Base-by-base conservation (phyloP, 1,139 yeast species). In the Yamadazyma dendronema region DNA sequence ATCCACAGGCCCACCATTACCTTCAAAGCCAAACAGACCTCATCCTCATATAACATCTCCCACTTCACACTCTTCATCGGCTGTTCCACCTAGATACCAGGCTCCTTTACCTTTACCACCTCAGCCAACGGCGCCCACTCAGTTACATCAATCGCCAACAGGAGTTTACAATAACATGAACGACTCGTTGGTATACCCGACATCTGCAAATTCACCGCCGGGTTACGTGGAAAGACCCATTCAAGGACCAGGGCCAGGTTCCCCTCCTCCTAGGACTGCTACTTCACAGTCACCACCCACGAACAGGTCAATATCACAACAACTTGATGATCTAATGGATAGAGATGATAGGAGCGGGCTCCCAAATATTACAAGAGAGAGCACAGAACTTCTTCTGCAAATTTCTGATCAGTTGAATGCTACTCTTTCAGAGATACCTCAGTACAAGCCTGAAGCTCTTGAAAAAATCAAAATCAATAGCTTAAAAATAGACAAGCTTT, bases 71-170 rank as follows among this genome's bases (percentile, higher is more conserved):
- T 4, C 4, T 28, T 43, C 41, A 21, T 31, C 33, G 11, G 27
- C 14, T 6, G 35, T 59, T 10, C 71, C 71, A 3, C 40, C 54
- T 26, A 62, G 59, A 35, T 66, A 66, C 44, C 65, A 55, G 38
- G 37, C 55, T 1, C 71, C 73, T 6, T 50, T 63, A 17, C 67
- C 73, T 1, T 47, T 66, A 29, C 70, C 74, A 2, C 12, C 10
- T 3, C 34, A 28, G 15, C 3, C 29, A 3, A 17, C 12, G 16
- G 5, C 11, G 12, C 7, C 14, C 31, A 19, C 4, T 9, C 15
- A 14, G 19, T 28, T 4, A 6, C 16, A 16, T 16, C 28, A 30
- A 13, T 27, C 31, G 9, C 8, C 19, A 15, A 30, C 28, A 13
- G 23, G 27, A n/a, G n/a, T n/a, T n/a, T n/a, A n/a, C n/a, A n/a